Evolutionary conservation across 371 early-diverging fungal species (phyloP), one percentile per base, ranked within the genome.

Genomic region (Haplosporangium sp.): DNA sequence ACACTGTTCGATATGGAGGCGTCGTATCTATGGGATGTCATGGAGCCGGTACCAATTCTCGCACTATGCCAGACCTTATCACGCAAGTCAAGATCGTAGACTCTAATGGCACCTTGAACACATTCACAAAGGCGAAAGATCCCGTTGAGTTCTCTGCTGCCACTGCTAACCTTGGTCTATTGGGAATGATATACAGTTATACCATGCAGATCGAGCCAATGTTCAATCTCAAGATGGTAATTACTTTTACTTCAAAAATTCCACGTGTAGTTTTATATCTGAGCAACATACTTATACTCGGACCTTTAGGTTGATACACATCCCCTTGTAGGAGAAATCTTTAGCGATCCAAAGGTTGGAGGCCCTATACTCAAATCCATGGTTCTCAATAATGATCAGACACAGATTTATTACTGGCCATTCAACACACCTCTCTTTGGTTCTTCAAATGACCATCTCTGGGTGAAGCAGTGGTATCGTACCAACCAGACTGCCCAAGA

Each of bases 381-480:
- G 73, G 71, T 78, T 5, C 65, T 67, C 7, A 59, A 38, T n/a
- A 73, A 78, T n/a, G 79, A 83, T 44, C 65, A 69, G 11, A 63
- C 82, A 4, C 71, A 84, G 63, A 55, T 84, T 50, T 83, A 76
- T 52, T 84, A 83, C 58, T 84, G 84, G 84, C 84, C 84, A 15
- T 76, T 83, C 63, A 72, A 84, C 63, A 53, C 67, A 1, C 13
- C 67, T 6, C 59, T 55, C 6, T 19, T 61, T 2, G 61, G 53
- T 8, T 9, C 47, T 2, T 27, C 40, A 15, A 52, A 75, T 52
- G 84, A 55, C 7, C 2, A 4, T 1, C 55, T 84, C 37, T 84
- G 84, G 84, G 35, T 84, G 13, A 84, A 84, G 69, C 57, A 70
- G 52, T 84, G 79, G 83, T 55, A 55, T 2, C 74, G 73, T 9